A percentile compares a stretch with the other conserved stretches of the same genome.
These are phyloP conservation scores for Beauveria scarabaeidicola DNA, from an alignment of 2,329 filamentous ascomycete genomes.

Conservation along the genomic window DNA sequence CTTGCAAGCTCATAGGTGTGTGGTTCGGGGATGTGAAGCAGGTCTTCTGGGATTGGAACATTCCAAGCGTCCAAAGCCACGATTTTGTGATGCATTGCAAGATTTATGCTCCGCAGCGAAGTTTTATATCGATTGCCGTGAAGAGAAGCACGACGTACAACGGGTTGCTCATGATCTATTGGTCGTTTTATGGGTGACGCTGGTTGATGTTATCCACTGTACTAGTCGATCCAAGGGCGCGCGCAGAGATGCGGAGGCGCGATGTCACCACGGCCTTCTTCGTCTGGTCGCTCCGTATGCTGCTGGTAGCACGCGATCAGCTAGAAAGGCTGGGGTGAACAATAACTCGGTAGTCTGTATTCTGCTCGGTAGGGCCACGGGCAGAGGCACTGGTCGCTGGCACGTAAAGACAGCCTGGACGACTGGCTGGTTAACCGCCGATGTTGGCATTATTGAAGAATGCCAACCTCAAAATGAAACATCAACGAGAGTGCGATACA, in stretches of 20 bases:
- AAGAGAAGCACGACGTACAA: not conserved
- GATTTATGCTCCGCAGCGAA: too few species aligned
- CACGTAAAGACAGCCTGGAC: too few species aligned
- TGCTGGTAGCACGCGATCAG: too few species aligned
- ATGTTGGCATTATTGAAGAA: too few species aligned
- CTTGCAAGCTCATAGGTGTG: constrained; percentile 1
- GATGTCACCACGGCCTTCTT: not conserved
- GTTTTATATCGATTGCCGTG: not conserved
- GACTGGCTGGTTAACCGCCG: too few species aligned
- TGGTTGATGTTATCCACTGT: not conserved
- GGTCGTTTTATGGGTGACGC: not conserved
- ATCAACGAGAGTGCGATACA: too few species aligned
- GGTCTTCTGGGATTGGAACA: not conserved
- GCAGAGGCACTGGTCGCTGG: too few species aligned
- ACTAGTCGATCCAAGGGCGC: constrained; percentile 2
- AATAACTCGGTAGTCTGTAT: too few species aligned
- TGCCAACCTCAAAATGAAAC: too few species aligned
- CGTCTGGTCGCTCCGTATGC: too few species aligned
- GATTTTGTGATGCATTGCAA: constrained; percentile 6
- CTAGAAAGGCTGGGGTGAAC: too few species aligned
- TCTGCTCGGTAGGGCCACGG: too few species aligned
- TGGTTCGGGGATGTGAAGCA: not conserved
- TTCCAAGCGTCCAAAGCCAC: constrained; percentile 2
- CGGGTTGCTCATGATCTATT: not conserved
- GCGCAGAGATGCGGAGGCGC: not conserved